phyloP scores from a whole-genome alignment of 2,329 filamentous ascomycete species.

The Colletotrichum truncatum region DNA sequence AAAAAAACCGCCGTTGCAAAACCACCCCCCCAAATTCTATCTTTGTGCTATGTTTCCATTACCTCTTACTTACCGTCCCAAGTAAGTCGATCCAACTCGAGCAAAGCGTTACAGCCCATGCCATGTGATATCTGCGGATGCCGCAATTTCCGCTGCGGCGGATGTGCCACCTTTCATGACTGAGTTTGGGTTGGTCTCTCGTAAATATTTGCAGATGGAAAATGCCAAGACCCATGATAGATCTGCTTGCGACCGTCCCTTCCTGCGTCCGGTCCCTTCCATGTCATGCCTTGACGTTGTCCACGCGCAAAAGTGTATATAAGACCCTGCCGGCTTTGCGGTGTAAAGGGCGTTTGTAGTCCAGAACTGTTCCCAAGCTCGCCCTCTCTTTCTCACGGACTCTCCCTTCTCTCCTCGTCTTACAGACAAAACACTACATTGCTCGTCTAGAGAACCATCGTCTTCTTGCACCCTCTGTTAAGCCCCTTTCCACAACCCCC shows the following conservation, averaged over 20 bases:
- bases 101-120: constrained; percentile 25
- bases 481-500: no score
- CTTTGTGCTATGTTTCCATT: constrained; percentile 6
- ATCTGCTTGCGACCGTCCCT: background rate
- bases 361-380: background rate
- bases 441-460: background rate
- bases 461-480: background rate
- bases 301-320: constrained; percentile 20
- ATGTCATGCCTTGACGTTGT: background rate
- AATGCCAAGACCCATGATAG: constrained; percentile 22
- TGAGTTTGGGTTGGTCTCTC: background rate
- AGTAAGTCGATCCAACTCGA: constrained; percentile 2
- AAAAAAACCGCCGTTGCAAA: background rate
- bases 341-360: background rate
- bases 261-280: background rate
- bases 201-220: background rate
- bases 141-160: constrained; percentile 18
- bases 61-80: constrained; percentile 14
- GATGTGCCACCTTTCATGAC: background rate
- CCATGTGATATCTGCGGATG: constrained; percentile 27
- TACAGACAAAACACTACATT: no score
- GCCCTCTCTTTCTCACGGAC: constrained; percentile 9
- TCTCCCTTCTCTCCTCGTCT: background rate
- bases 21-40: background rate
- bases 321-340: constrained; percentile 14